phyloP scores from a whole-genome alignment of 345 rosid species.

The Fremontodendron californicum region DNA sequence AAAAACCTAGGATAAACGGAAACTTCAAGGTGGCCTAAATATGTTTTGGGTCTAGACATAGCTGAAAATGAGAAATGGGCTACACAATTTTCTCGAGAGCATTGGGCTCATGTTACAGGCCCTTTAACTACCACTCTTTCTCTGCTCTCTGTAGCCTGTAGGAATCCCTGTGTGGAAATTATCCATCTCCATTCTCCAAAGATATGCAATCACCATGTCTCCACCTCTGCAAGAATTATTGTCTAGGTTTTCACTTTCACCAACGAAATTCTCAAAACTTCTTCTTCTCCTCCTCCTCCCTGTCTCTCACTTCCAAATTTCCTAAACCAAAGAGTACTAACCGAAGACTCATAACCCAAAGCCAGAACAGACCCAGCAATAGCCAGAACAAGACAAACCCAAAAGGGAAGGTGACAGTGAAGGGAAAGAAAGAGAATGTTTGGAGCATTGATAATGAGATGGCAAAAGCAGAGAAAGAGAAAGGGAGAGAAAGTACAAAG shows the following conservation, averaged over 20 bases:
- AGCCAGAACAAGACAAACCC: conserved; percentile 25
- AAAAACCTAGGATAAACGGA: neutral
- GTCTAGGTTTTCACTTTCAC: conserved; percentile 27
- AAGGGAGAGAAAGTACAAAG: conserved; percentile 27
- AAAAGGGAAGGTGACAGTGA: conserved; percentile 32
- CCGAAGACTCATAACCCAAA: conserved; percentile 21
- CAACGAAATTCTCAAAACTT: conserved; percentile 6
- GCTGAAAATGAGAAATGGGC: neutral
- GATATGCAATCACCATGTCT: conserved; percentile 49
- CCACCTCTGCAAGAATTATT: conserved; percentile 34
- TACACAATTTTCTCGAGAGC: neutral
- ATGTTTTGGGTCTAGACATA: neutral
- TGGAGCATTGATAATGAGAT: conserved; percentile 83
- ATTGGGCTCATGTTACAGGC: neutral
- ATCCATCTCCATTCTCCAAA: neutral
- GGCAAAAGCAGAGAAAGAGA: conserved; percentile 35
- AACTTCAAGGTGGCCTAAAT: neutral
- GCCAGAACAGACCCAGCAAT: conserved; percentile 27
- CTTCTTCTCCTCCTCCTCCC: neutral
- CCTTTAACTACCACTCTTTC: neutral
- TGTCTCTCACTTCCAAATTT: neutral
- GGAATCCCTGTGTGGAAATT: neutral
- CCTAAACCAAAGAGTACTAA: conserved; percentile 4
- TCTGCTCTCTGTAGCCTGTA: neutral
- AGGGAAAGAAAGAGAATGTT: conserved; percentile 63